A percentile compares a stretch with the other conserved stretches of the same genome.
Conservation (phyloP, 192 early-diverging fungal species). For the Coemansia sp. region DNA sequence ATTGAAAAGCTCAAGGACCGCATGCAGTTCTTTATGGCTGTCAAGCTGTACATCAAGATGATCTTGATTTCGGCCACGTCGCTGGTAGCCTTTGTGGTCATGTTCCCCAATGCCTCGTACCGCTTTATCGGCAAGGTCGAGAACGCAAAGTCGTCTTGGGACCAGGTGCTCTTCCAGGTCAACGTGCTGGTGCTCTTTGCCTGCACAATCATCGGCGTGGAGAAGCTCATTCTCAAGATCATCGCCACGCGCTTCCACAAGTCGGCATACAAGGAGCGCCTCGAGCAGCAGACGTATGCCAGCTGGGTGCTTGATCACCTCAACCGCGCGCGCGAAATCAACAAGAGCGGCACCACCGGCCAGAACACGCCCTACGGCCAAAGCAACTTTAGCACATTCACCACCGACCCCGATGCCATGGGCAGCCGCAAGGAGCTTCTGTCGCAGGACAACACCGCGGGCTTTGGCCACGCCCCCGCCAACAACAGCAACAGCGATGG, state of each 20-base stretch:
- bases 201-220: slow-evolving; percentile 50
- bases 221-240: slow-evolving; percentile 61
- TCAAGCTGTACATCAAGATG: slow-evolving; percentile 58
- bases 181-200: slow-evolving; percentile 52
- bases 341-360: background rate
- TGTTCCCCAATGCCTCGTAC: slow-evolving; percentile 52
- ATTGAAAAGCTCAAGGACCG: slow-evolving; percentile 54
- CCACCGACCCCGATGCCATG: slow-evolving; percentile 6
- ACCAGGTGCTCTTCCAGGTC: slow-evolving; percentile 54
- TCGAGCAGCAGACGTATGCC: slow-evolving; percentile 56
- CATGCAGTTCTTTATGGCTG: slow-evolving; percentile 54
- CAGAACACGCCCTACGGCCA: slow-evolving; percentile 20
- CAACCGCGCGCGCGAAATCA: slow-evolving; percentile 48
- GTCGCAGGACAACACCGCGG: background rate
- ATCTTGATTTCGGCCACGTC: slow-evolving; percentile 51
- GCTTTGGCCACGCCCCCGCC: too few relatives aligned
- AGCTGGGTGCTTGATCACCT: slow-evolving; percentile 59
- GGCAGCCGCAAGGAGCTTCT: slow-evolving; percentile 42
- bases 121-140: slow-evolving; percentile 44
- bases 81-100: slow-evolving; percentile 52
- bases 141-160: slow-evolving; percentile 41
- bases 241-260: slow-evolving; percentile 64
- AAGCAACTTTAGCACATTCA: slow-evolving; percentile 20
- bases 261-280: slow-evolving; percentile 62
- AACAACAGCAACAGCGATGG: background rate